These are phyloP conservation scores for Lactifluus pinguis DNA, from an alignment of 768 basidiomycete genomes.

Conservation along the genomic window DNA sequence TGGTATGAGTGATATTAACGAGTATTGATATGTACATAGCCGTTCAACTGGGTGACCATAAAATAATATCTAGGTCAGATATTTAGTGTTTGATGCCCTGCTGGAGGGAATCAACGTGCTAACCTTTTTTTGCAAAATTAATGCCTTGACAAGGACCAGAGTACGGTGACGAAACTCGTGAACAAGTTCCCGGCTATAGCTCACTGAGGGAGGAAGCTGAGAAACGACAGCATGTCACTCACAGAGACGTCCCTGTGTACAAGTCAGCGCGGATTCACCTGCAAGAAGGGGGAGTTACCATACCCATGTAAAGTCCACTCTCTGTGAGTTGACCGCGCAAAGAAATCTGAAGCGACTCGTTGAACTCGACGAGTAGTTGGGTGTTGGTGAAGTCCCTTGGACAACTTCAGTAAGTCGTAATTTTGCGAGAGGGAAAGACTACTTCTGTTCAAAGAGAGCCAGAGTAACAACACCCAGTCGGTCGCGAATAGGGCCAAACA, in stretches of 20 bases:
- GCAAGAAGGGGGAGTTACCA: constrained; percentile 20
- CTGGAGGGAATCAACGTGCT: constrained; percentile 14
- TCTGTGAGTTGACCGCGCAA: constrained; percentile 79
- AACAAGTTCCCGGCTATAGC: constrained; percentile 76
- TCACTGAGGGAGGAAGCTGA: not conserved
- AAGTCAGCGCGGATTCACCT: constrained; percentile 10
- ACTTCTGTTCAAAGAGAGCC: constrained; percentile 82
- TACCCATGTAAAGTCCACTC: constrained; percentile 92
- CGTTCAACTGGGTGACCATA: constrained; percentile 94
- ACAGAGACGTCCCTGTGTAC: constrained; percentile 59
- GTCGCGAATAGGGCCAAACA: constrained; percentile 93
- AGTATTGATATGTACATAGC: constrained; percentile 96
- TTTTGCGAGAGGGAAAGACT: not conserved
- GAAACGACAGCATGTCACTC: constrained; percentile 20
- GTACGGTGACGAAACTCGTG: constrained; percentile 91
- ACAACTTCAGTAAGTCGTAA: constrained; percentile 8
- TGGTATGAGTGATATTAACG: constrained; percentile 86
- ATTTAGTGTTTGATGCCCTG: not conserved
- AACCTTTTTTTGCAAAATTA: constrained; percentile 91
- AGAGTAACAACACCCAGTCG: constrained; percentile 91
- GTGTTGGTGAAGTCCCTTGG: constrained; percentile 80
- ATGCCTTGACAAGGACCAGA: constrained; percentile 84
- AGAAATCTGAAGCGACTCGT: constrained; percentile 62
- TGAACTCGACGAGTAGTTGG: constrained; percentile 84
- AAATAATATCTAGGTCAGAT: constrained; percentile 73